A percentile compares a stretch with the other conserved stretches of the same genome.
Conservation (phyloP, 176 grass and related monocot species). For the Melocanna baccifera region DNA sequence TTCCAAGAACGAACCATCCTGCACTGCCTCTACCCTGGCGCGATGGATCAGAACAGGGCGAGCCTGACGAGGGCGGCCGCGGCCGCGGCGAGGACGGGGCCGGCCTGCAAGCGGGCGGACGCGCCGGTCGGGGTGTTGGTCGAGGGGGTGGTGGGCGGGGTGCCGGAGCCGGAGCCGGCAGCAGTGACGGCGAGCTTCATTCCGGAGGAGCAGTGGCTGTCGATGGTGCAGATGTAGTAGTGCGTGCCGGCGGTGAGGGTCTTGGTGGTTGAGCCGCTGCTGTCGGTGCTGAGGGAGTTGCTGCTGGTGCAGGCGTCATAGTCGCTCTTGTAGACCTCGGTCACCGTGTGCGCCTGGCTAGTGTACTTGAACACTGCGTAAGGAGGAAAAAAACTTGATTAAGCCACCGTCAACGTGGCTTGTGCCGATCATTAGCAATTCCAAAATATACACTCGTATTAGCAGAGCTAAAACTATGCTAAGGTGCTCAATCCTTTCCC, state of each 20-base stretch:
- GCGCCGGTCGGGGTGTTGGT: neutral
- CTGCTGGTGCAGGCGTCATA: constrained; percentile 53
- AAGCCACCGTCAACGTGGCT: neutral
- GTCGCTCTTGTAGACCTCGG: constrained; percentile 40
- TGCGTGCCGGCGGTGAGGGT: constrained; percentile 36
- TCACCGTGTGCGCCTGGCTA: constrained; percentile 38
- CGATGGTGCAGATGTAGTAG: constrained; percentile 72
- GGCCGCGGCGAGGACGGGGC: neutral
- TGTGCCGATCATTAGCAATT: neutral
- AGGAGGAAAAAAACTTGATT: neutral
- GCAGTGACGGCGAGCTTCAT: constrained; percentile 72
- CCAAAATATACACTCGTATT: neutral
- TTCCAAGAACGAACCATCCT: constrained; percentile 4
- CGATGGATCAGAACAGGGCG: constrained; percentile 43
- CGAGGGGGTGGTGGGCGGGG: constrained; percentile 19
- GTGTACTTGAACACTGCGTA: constrained; percentile 63
- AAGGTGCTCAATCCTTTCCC: neutral
- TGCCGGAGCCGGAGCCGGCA: constrained; percentile 24
- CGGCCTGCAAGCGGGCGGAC: constrained; percentile 1
- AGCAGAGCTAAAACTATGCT: neutral
- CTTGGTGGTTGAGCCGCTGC: constrained; percentile 30
- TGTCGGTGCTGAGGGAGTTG: constrained; percentile 24
- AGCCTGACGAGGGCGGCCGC: constrained; percentile 38
- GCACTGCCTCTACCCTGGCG: constrained; percentile 40
- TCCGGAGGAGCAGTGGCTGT: constrained; percentile 49